Percentiles rank a stretch among this genome's conserved stretches.
Conservation (phyloP, 1,139 yeast species). For the Kodamaea arcana region DNA sequence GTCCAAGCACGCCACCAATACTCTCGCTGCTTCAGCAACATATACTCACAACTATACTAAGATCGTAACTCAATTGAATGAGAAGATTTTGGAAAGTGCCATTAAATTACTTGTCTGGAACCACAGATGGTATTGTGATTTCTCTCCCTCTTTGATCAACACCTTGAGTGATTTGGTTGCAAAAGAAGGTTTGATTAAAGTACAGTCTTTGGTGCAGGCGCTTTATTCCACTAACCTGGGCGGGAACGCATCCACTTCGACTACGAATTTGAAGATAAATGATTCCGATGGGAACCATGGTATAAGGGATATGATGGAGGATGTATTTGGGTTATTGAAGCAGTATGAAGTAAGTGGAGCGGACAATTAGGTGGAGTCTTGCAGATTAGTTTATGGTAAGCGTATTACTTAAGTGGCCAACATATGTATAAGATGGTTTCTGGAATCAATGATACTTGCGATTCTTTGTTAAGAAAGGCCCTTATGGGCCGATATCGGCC, state of each 20-base stretch:
- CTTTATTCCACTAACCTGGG: slow-evolving; percentile 41
- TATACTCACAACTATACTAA: slow-evolving; percentile 35
- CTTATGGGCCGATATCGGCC: no score
- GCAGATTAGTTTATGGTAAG: no score
- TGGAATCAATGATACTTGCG: no score
- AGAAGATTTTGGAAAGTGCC: slow-evolving; percentile 61
- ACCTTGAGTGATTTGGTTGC: slow-evolving; percentile 60
- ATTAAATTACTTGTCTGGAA: slow-evolving; percentile 88
- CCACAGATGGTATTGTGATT: slow-evolving; percentile 95
- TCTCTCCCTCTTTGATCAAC: slow-evolving; percentile 62
- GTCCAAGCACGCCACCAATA: slow-evolving; percentile 25
- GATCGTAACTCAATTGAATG: slow-evolving; percentile 48
- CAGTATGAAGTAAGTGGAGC: slow-evolving; percentile 41
- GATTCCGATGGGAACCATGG: slow-evolving; percentile 46
- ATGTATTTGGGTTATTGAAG: slow-evolving; percentile 47
- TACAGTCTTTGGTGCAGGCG: slow-evolving; percentile 73
- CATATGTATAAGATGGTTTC: no score
- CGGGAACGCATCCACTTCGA: slow-evolving; percentile 18
- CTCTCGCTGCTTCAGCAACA: slow-evolving; percentile 12
- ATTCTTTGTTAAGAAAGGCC: no score
- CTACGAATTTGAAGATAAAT: slow-evolving; percentile 4
- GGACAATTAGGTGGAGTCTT: slow-evolving; percentile 37
- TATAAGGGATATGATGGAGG: slow-evolving; percentile 56
- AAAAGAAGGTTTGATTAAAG: slow-evolving; percentile 74
- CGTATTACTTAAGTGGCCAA: no score